Evolutionary conservation across 2,329 filamentous ascomycete genomes (phyloP), one percentile per base, ranked within the genome.

Genomic region (Paradendryphiella salina): DNA sequence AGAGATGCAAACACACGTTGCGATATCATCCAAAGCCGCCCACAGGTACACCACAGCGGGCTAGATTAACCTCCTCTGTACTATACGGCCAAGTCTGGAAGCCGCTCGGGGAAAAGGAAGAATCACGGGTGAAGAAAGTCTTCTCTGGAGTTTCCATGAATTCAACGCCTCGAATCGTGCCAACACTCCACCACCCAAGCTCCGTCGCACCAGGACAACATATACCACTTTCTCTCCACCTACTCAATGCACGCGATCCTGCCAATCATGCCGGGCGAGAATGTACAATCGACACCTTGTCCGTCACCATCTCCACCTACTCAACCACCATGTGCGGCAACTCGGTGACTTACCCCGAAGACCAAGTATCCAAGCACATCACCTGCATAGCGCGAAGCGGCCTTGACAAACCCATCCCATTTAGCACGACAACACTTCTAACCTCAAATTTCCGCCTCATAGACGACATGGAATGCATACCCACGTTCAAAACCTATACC

Each of bases 401-500:
- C 48, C 60, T 72, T 39, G 62, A 66, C 43, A 50, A 54, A 10
- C 21, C 53, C 0, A 32, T 70, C 1, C 45, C 57, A 0, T 67
- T 72, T 41, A 61, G 60, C 35, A 48, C 49, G 10, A 59, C 50
- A 3, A 49, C 47, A 2, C 44, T 52, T 1, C 46, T 73, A 10
- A 69, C 69, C 0, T 60, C 60, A 6, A 66, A 67, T 42, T 72
- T 73, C 49, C 65, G 68, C 34, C 56, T 71, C 8, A 54, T 71
- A 13, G 66, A 72, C 31, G 63, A 72, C 34, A 52, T 48, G 6
- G 67, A 72, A 46, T 70, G 68, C 40, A 60, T 72, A 1, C 70
- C 70, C 0, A 66, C 64, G 0, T 72, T 73, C 57, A 70, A 63
- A 28, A 71, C 70, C 1, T 73, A 70, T 46, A 67, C 63, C 3